Conservation (phyloP, 1,284 basidiomycete species). For the Cryptococcus sp. region DNA sequence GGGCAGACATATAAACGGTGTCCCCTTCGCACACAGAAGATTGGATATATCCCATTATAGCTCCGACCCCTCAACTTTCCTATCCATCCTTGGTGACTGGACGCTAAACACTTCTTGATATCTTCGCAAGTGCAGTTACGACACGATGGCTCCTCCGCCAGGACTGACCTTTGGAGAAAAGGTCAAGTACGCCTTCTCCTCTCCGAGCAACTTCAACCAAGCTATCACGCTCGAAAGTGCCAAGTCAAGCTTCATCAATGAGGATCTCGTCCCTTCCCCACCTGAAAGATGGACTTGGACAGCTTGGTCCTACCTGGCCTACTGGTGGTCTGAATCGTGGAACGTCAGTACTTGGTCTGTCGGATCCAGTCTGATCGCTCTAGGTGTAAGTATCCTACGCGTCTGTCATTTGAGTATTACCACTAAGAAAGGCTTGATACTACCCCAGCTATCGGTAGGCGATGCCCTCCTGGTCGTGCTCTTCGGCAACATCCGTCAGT, state of each 20-base stretch:
- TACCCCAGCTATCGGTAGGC: slow-evolving; percentile 12
- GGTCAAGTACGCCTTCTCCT: slow-evolving; percentile 19
- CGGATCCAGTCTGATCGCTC: slow-evolving; percentile 14
- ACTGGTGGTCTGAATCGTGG: slow-evolving; percentile 19
- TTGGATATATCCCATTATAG: no score
- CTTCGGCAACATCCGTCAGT: slow-evolving; percentile 18
- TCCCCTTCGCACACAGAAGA: no score
- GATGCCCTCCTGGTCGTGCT: slow-evolving; percentile 15
- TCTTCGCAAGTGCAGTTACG: no score
- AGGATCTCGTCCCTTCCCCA: slow-evolving; percentile 19
- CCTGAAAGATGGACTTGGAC: slow-evolving; percentile 16
- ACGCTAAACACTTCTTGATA: no score
- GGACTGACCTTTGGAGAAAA: slow-evolving; percentile 16
- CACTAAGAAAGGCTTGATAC: background rate
- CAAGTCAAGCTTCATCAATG: slow-evolving; percentile 17
- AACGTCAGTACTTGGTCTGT: slow-evolving; percentile 18
- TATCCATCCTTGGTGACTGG: no score
- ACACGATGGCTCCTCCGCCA: slow-evolving; percentile 17
- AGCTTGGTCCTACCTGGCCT: slow-evolving; percentile 11
- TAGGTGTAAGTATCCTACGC: slow-evolving; percentile 7
- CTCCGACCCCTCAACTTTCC: no score
- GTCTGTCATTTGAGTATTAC: background rate
- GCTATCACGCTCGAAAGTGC: slow-evolving; percentile 18
- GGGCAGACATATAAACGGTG: no score
- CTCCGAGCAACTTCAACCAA: slow-evolving; percentile 14